phyloP scores from a whole-genome alignment of 805 yeast species.

The Kuraishia piskuri region DNA sequence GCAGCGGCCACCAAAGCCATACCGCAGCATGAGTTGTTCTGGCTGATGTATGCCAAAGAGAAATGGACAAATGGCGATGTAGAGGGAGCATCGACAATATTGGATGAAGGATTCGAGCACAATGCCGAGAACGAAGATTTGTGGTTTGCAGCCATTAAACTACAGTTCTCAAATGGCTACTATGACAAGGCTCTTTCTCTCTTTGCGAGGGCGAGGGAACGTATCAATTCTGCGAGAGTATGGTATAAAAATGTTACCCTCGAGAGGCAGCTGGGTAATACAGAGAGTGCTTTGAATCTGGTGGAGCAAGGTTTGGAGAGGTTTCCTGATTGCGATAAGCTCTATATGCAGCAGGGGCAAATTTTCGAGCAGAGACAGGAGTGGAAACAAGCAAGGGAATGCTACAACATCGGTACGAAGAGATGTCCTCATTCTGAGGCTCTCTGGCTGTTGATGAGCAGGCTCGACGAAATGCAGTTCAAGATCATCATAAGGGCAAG shows the following conservation, averaged over 20 bases:
- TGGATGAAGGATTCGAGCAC: constrained; percentile 35
- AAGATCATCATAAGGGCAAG: constrained; percentile 51
- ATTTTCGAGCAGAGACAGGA: constrained; percentile 26
- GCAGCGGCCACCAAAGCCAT: constrained; percentile 43
- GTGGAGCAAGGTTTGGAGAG: constrained; percentile 35
- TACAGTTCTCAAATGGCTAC: constrained; percentile 37
- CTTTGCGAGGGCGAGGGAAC: constrained; percentile 29
- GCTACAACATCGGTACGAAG: constrained; percentile 39
- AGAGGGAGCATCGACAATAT: constrained; percentile 41
- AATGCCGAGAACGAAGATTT: constrained; percentile 43
- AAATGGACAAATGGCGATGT: constrained; percentile 43
- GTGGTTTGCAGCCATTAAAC: constrained; percentile 66
- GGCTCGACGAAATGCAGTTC: constrained; percentile 32
- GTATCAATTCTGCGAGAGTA: constrained; percentile 34
- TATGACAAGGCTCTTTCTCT: constrained; percentile 27
- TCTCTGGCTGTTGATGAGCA: constrained; percentile 50
- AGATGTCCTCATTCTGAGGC: constrained; percentile 30
- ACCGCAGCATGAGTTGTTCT: constrained; percentile 41
- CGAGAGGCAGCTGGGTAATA: constrained; percentile 29
- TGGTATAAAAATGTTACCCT: constrained; percentile 57
- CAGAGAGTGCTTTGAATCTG: constrained; percentile 28
- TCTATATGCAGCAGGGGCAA: constrained; percentile 60
- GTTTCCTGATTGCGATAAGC: constrained; percentile 42
- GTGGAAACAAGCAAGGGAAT: constrained; percentile 34
- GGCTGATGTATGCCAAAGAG: constrained; percentile 69